Evolutionary conservation across 2,329 filamentous ascomycete genomes (phyloP).

Genomic region (Neonectria punicea): DNA sequence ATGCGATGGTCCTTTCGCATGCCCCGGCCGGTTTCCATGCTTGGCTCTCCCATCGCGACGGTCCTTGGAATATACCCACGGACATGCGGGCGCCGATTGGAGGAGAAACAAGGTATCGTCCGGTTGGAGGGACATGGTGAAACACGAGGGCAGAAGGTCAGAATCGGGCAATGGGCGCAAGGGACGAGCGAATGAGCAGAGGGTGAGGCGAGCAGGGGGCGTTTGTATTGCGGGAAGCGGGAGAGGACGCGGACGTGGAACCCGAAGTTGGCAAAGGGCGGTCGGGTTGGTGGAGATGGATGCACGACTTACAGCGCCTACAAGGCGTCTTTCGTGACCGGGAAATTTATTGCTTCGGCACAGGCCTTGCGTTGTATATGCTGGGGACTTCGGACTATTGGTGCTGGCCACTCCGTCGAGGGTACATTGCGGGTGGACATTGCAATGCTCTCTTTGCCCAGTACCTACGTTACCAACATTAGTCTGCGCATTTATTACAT

Average conservation of each 20-base stretch:
- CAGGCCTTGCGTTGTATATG: not conserved
- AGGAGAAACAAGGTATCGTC: conserved; percentile 36
- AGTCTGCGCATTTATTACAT: no score
- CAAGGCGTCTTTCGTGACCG: not conserved
- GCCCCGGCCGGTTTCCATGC: not conserved
- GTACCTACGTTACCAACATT: no score
- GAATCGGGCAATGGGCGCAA: not conserved
- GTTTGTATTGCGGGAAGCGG: not conserved
- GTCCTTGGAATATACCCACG: conserved; percentile 24
- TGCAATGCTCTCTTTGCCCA: not conserved
- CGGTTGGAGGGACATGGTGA: conserved; percentile 31
- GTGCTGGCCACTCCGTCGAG: not conserved
- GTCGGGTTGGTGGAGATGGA: not conserved
- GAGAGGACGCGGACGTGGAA: not conserved
- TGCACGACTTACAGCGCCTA: not conserved
- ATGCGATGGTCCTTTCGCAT: not conserved
- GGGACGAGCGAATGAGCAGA: not conserved
- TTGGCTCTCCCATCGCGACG: conserved; percentile 13
- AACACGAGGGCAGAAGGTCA: conserved; percentile 23
- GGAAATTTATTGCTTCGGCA: not conserved
- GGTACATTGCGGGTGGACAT: not conserved
- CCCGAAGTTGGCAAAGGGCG: not conserved
- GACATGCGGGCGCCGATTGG: conserved; percentile 31
- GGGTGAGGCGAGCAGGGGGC: not conserved
- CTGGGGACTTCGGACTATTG: not conserved